phyloP scores from a whole-genome alignment of 306 rosid species.

The Corylus avellana region DNA sequence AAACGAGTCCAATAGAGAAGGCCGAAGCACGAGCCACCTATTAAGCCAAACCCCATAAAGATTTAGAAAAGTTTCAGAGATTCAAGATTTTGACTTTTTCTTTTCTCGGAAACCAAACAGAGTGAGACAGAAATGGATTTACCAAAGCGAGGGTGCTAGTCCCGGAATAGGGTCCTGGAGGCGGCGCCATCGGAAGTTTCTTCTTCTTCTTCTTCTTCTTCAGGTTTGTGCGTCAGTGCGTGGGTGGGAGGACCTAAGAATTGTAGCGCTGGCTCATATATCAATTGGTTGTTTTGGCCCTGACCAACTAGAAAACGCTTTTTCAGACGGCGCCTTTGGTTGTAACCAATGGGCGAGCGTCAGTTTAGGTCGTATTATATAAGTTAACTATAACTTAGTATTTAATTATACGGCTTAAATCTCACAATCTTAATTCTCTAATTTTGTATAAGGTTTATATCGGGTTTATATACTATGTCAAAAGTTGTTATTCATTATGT shows the following conservation, averaged over 20 bases:
- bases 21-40: conserved; percentile 96
- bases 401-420: too few relatives aligned
- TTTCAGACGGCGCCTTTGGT: neutral
- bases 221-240: neutral
- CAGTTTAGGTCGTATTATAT: too few relatives aligned
- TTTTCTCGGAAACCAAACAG: conserved; percentile 3
- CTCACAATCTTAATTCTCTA: too few relatives aligned
- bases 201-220: neutral
- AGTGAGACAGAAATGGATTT: neutral
- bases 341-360: neutral
- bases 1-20: conserved; percentile 77
- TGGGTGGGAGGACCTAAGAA: neutral
- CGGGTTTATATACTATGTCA: too few relatives aligned
- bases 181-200: conserved; percentile 62
- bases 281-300: neutral
- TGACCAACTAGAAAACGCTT: neutral
- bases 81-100: neutral
- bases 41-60: conserved; percentile 9
- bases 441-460: too few relatives aligned
- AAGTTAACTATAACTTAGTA: too few relatives aligned
- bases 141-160: conserved; percentile 93
- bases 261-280: too few relatives aligned
- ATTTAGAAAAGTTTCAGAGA: neutral
- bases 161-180: conserved; percentile 91
- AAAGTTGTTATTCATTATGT: too few relatives aligned